A percentile compares a stretch with the other conserved stretches of the same genome.
Evolutionary conservation across 257 asterid species (phyloP).

Genomic region (Solanum gracilifrons): DNA sequence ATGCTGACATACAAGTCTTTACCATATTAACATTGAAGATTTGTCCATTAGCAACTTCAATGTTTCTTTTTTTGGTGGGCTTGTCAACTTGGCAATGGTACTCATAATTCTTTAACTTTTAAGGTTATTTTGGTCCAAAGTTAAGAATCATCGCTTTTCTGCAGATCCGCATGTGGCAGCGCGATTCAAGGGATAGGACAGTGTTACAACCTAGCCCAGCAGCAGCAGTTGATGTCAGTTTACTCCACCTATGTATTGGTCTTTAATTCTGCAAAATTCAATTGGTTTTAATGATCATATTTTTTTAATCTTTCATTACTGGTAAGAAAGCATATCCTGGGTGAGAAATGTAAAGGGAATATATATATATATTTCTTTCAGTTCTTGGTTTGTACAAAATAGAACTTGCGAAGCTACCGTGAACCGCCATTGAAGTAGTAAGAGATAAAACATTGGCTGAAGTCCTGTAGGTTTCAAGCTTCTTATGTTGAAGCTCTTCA

Average conservation of each 20-base stretch:
- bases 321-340: not conserved
- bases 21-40: not conserved
- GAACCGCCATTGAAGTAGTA: not conserved
- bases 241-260: not conserved
- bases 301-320: not conserved
- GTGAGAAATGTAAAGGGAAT: not conserved
- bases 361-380: not conserved
- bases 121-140: not conserved
- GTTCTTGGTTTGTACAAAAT: not conserved
- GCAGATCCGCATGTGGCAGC: conserved; percentile 96
- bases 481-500: not conserved
- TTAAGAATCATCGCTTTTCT: conserved; percentile 3
- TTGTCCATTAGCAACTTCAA: not conserved
- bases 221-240: conserved; percentile 93
- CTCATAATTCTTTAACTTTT: not conserved
- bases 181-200: conserved; percentile 86
- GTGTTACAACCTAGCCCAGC: conserved; percentile 88
- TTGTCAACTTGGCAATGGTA: not conserved
- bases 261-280: not conserved
- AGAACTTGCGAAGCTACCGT: not conserved
- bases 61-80: not conserved
- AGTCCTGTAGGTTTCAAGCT: not conserved
- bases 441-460: not conserved
- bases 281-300: not conserved
- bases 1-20: not conserved